Evolutionary conservation across 805 yeast genomes (phyloP), one percentile per base, ranked within the genome.

Genomic region (Schwanniomyces pseudopolymorphus): DNA sequence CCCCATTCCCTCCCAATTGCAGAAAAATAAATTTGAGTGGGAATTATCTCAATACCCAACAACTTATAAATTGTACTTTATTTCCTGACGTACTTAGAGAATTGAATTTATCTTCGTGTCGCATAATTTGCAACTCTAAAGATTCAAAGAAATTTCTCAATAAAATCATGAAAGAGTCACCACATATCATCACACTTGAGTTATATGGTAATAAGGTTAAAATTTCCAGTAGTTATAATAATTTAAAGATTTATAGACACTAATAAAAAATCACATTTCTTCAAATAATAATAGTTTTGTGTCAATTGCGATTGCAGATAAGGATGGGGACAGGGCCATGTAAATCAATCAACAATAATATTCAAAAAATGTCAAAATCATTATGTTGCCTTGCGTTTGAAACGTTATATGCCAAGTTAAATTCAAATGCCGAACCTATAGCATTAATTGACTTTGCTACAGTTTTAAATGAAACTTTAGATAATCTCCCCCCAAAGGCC

Each of bases 361-460:
- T 10, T 33, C 13, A n/a, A n/a, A 38, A 14, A 27, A 68, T 67
- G 77, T 64, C 74, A 9, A 62, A 62, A 43, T 62, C 74, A 7
- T 64, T 72, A 36, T 70, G 73, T 39, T 58, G 65, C 27, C 61
- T 51, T 41, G 75, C 77, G 2, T 72, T 71, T 48, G 75, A 70
- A 45, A 44, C 66, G 1, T 56, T 72, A 10, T 47, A 56, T 39
- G 43, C 54, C 14, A 50, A 59, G 42, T 49, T 71, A 11, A 44
- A 46, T 22, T 49, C 52, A n/a, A 52, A 47, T n/a, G 19, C 53
- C 1, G 42, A 33, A 4, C 39, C 50, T 13, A 26, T 57, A 3
- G 39, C 60, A 3, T 48, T 67, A 16, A 20, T 45, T 4, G 41
- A 46, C 8, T 52, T 52, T 37, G 49, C 59, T 6, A 31, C 46